Base-by-base conservation (phyloP, 1,284 basidiomycete species). In the Cystobasidium pallidum region DNA sequence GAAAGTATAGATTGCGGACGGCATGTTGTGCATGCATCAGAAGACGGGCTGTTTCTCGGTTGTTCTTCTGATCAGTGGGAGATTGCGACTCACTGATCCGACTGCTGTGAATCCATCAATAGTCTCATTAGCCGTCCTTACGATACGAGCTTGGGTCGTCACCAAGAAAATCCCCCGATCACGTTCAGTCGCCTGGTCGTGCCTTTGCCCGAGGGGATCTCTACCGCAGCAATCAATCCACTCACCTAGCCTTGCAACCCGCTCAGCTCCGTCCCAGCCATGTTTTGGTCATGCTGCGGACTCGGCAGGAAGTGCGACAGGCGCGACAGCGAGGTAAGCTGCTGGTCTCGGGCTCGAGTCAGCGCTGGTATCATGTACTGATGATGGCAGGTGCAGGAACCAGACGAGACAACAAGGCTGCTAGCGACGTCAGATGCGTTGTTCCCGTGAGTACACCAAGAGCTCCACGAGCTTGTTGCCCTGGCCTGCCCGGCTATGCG, bases 271-370 rank as follows among this genome's bases (percentile, higher is more conserved):
- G 1, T 51, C 41, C 19, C 65, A 32, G 17, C 47, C 65, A 58
- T 61, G 55, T 41, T 70, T 39, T 61, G 55, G 55, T 61, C 58
- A n/a, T 70, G 67, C 67, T 70, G 67, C 45, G 67, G 67, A 8
- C 19, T 59, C 11, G 58, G 55, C 17, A 58, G 67, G 47, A 49
- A 39, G 21, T 54, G 66, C 43, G 49, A 58, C 24, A 36, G 26
- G 66, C 65, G 41, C 3, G 30, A 66, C 54, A 57, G 54, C 30
- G 65, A 66, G 54, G 54, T 57, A 52, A 66, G 47, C 30, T 39
- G 21, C n/a, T n/a, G 19, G 34, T 39, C 3, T 32, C 52, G 1
- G 26, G 11, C 26, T 26, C 52, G n/a, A n/a, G n/a, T n/a, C n/a
- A n/a, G n/a, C n/a, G n/a, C n/a, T n/a, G n/a, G n/a, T n/a, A n/a